Conservation (phyloP, 108 stramenopile species). For the Fragilariopsis cylindrus region DNA sequence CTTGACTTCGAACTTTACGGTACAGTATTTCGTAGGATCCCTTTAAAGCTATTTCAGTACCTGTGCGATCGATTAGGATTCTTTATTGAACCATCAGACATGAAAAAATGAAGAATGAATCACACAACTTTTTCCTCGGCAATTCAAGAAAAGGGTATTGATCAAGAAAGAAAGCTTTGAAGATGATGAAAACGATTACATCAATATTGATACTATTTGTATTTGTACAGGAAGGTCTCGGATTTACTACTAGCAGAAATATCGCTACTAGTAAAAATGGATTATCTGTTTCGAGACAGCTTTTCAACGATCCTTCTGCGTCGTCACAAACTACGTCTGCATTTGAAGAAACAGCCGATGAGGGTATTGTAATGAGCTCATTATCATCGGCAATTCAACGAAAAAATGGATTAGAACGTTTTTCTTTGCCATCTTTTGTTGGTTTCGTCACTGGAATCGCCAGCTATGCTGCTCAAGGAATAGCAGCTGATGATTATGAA, state of each 20-base stretch:
- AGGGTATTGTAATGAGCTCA: not conserved
- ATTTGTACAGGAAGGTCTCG: not conserved
- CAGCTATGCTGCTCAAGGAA: conserved; percentile 15
- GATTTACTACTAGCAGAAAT: not conserved
- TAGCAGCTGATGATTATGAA: conserved; percentile 32
- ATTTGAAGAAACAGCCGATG: not conserved
- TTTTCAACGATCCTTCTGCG: not conserved
- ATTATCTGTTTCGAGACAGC: not conserved
- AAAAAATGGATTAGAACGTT: not conserved
- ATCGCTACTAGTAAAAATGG: not conserved
- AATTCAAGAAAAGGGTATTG: too few species aligned
- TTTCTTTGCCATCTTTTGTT: conserved; percentile 1
- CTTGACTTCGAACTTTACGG: too few species aligned
- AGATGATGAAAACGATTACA: conserved; percentile 13
- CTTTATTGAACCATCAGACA: too few species aligned
- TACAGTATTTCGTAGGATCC: too few species aligned
- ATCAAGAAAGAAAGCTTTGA: not conserved
- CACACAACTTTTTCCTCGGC: too few species aligned
- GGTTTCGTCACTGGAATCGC: conserved; percentile 20
- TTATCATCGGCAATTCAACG: not conserved
- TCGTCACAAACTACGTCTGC: not conserved
- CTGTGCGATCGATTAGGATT: too few species aligned
- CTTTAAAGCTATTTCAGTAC: too few species aligned
- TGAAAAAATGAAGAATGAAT: too few species aligned
- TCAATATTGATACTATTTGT: not conserved